Evolutionary conservation across 1,284 basidiomycete species (phyloP).

Genomic region (Volvariella surrecta): DNA sequence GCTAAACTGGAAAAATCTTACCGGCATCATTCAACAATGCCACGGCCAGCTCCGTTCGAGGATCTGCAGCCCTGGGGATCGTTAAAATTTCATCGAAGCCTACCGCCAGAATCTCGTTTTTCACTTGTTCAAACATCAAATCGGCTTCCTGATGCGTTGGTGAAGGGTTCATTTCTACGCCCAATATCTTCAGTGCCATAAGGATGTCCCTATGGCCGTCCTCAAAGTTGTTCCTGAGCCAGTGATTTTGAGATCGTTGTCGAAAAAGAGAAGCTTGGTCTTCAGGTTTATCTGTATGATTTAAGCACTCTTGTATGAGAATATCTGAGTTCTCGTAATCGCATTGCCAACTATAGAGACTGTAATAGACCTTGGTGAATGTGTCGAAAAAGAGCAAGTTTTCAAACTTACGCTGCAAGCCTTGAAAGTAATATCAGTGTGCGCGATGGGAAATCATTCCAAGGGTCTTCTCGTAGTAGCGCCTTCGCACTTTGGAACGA

Average conservation of each 20-base stretch:
- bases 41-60: slow-evolving; percentile 51
- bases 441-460: slow-evolving; percentile 37
- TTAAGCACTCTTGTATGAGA: slow-evolving; percentile 43
- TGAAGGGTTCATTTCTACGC: slow-evolving; percentile 45
- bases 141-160: slow-evolving; percentile 48
- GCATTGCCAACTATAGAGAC: slow-evolving; percentile 57
- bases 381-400: slow-evolving; percentile 5
- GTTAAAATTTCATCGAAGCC: slow-evolving; percentile 58
- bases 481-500: slow-evolving; percentile 49
- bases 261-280: slow-evolving; percentile 50
- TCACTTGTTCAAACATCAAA: slow-evolving; percentile 56
- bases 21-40: slow-evolving; percentile 60
- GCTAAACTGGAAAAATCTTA: slow-evolving; percentile 15
- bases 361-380: slow-evolving; percentile 15
- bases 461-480: slow-evolving; percentile 43
- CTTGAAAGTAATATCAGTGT: slow-evolving; percentile 45
- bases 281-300: slow-evolving; percentile 37
- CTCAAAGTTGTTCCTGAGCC: slow-evolving; percentile 45
- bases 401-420: slow-evolving; percentile 46
- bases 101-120: slow-evolving; percentile 58
- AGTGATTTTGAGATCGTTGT: slow-evolving; percentile 52
- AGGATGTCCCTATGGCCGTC: slow-evolving; percentile 52
- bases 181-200: slow-evolving; percentile 50
- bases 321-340: slow-evolving; percentile 42
- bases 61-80: slow-evolving; percentile 52